A percentile compares a stretch with the other conserved stretches of the same genome.
Conservation (phyloP, 176 grass and related monocot genomes). For the Hsuehochloa calcarea region DNA sequence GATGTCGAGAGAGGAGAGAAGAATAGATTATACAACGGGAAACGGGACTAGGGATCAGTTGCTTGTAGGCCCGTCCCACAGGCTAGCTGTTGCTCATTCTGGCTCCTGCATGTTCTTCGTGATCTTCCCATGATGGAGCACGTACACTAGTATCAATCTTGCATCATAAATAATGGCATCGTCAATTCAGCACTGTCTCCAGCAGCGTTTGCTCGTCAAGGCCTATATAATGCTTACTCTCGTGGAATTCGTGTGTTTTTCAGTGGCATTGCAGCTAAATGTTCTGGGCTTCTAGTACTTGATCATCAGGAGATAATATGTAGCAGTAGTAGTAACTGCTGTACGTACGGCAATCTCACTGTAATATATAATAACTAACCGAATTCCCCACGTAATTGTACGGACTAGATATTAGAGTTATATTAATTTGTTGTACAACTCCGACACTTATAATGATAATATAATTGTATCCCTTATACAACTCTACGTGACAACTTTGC, state of each 20-base stretch:
- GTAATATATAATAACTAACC: too few relatives aligned
- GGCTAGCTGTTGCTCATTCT: not conserved
- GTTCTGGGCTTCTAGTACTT: not conserved
- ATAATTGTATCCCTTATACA: too few relatives aligned
- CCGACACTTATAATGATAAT: too few relatives aligned
- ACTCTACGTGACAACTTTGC: too few relatives aligned
- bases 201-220: not conserved
- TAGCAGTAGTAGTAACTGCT: not conserved
- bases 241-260: not conserved
- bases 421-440: too few relatives aligned
- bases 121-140: not conserved
- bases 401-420: too few relatives aligned
- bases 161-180: not conserved
- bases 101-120: not conserved
- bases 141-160: not conserved
- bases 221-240: not conserved
- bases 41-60: not conserved
- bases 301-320: not conserved
- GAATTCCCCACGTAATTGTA: too few relatives aligned
- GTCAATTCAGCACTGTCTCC: not conserved
- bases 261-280: not conserved
- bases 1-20: conserved; percentile 3
- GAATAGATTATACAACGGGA: not conserved
- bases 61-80: not conserved
- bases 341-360: not conserved